Base-by-base conservation (phyloP, 441 rosid species). In the Syzygium malaccense region DNA sequence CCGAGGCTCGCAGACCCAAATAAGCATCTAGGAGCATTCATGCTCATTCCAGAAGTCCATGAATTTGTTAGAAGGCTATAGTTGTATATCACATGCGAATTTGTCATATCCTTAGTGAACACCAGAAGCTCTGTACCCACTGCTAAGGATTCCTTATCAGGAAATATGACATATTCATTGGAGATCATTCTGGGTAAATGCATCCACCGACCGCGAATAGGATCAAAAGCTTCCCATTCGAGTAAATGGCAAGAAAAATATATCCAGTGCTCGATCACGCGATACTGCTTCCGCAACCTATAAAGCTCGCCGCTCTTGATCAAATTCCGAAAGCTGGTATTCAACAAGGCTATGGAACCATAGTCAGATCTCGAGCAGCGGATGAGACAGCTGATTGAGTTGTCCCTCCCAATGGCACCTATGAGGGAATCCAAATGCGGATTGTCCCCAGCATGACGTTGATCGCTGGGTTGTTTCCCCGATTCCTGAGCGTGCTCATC, bases 1-100 rank as follows among this genome's bases (percentile, higher is more conserved):
- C 98, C 95, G 17, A 94, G 96, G 88, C 99, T 97, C n/a, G 99
- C 99, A 26, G 99, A 97, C 28, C 98, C 99, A 88, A 97, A 97
- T 92, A 97, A 93, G 93, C 99, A 97, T 91, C 98, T 93, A 1
- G 99, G 98, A 86, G 94, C 91, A 91, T 95, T 95, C 99, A 97
- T 96, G 28, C 71, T 89, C 94, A 93, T 94, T 85, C 98, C 99
- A 57, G 93, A 89, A 88, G 97, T 92, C 99, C 99, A 97, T 11
- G 97, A 95, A 89, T 96, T 96, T 30, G 97, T 94, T 89, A 97
- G 89, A 51, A 97, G 90, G 90, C 99, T 96, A 91, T 97, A 97
- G 89, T 95, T 96, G 91, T 94, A 96, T 88, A 97, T 96, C 54
- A 96, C 98, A 90, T 97, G 94, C 86, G 45, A 30, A 55, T 96